Conservation (phyloP, 1,139 yeast species). For the Ashbya aceris region DNA sequence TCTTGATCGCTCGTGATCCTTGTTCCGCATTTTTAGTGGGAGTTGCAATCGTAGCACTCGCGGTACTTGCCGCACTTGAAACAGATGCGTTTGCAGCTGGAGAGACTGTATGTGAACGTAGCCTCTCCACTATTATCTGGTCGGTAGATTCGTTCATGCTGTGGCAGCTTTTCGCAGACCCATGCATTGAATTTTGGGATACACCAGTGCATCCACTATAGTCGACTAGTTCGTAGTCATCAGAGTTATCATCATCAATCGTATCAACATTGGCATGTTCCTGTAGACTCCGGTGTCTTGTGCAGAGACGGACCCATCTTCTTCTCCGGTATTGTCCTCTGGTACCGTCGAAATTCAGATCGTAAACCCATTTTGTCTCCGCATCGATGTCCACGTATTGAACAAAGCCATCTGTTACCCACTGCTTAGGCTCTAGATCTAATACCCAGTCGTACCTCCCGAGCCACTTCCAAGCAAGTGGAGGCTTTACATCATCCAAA, state of each 20-base stretch:
- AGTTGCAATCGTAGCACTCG: not conserved
- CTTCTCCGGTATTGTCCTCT: constrained; percentile 39
- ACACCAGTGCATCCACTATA: constrained; percentile 5
- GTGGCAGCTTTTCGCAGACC: not conserved
- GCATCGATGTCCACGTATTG: constrained; percentile 52
- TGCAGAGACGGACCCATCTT: constrained; percentile 42
- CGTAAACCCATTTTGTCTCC: constrained; percentile 76
- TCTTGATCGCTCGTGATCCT: constrained; percentile 8
- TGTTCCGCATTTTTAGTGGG: not conserved
- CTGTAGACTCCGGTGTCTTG: constrained; percentile 16
- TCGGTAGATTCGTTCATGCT: not conserved
- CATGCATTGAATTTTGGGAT: constrained; percentile 3
- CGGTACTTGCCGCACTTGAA: constrained; percentile 1
- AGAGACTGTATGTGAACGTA: constrained; percentile 1
- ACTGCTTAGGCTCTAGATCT: constrained; percentile 47
- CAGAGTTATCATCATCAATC: constrained; percentile 5
- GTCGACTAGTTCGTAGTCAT: constrained; percentile 2
- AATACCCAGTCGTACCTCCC: constrained; percentile 43
- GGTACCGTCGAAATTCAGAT: constrained; percentile 30
- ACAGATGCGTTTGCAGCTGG: not conserved
- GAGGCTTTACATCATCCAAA: constrained; percentile 40
- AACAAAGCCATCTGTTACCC: constrained; percentile 48
- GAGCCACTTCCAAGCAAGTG: constrained; percentile 47
- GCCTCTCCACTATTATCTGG: not conserved
- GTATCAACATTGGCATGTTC: not conserved